These are phyloP conservation scores for Coniochaeta prunicola DNA, from an alignment of 2,329 filamentous ascomycete species.

Conservation along the genomic window DNA sequence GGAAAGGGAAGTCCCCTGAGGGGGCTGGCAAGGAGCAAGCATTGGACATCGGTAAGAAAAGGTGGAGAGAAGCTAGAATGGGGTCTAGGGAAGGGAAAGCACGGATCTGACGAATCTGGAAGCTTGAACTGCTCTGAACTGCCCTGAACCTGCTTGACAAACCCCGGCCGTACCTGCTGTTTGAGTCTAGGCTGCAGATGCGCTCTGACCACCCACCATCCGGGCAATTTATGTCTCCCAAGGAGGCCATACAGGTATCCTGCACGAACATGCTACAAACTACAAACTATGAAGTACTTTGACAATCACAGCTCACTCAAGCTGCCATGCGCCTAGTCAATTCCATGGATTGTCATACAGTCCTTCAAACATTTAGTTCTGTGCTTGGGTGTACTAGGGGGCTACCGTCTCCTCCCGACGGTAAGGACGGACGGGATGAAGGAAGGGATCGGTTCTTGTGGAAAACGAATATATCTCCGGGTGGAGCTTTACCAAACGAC, in stretches of 20 bases:
- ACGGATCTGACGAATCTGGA: not conserved
- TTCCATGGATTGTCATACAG: too few relatives aligned
- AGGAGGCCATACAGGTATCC: too few relatives aligned
- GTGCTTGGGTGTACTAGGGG: not conserved
- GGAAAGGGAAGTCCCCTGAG: not conserved
- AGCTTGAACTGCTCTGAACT: not conserved
- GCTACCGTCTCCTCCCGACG: not conserved
- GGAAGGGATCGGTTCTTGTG: not conserved
- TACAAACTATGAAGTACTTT: not conserved
- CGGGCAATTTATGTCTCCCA: too few relatives aligned
- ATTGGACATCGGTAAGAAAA: not conserved
- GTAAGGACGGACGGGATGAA: not conserved
- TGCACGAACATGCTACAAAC: too few relatives aligned
- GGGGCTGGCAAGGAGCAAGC: not conserved
- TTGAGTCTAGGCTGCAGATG: not conserved
- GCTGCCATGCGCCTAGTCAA: too few relatives aligned
- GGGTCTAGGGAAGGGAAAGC: not conserved
- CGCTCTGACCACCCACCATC: not conserved
- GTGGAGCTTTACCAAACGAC: not conserved
- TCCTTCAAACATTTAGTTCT: too few relatives aligned
- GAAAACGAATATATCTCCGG: not conserved
- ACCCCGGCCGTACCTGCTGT: not conserved
- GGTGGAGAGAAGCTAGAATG: not conserved
- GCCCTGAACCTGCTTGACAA: too few relatives aligned
- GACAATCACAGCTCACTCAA: too few relatives aligned